Evolutionary conservation across 371 early-diverging fungal species (phyloP).

Genomic region (Entomophthora muscae): DNA sequence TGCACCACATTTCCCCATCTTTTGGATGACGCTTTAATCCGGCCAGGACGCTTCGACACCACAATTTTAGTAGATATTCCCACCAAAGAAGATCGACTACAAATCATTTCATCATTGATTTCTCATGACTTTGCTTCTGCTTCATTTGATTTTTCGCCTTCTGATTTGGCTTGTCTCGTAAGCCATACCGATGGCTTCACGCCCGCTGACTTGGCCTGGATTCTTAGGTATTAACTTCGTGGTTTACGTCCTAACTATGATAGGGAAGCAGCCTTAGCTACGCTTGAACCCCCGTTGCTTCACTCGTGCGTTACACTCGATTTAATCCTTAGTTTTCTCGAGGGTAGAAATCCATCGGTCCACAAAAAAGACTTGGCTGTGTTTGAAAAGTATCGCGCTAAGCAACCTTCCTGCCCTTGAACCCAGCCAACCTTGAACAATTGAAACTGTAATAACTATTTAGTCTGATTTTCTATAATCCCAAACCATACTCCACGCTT

Average conservation of each 20-base stretch:
- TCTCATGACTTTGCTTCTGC: background rate
- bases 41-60: slow-evolving; percentile 80
- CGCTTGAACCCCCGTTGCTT: background rate
- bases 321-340: background rate
- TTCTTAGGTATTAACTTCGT: background rate
- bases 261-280: background rate
- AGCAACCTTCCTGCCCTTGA: no score
- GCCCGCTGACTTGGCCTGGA: background rate
- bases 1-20: slow-evolving; percentile 59
- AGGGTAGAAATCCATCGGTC: background rate
- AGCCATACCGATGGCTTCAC: background rate
- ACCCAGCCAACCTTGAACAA: no score
- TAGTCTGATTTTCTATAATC: no score
- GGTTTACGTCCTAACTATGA: background rate
- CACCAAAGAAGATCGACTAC: background rate
- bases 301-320: background rate
- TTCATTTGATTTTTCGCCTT: background rate
- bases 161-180: background rate
- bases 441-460: no score
- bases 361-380: background rate
- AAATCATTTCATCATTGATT: background rate
- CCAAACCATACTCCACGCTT: no score
- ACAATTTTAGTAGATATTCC: background rate
- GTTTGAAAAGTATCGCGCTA: background rate
- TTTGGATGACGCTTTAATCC: slow-evolving; percentile 71